These are phyloP conservation scores for Trypanosoma rangeli DNA, from an alignment of 208 protist species.

Conservation along the genomic window DNA sequence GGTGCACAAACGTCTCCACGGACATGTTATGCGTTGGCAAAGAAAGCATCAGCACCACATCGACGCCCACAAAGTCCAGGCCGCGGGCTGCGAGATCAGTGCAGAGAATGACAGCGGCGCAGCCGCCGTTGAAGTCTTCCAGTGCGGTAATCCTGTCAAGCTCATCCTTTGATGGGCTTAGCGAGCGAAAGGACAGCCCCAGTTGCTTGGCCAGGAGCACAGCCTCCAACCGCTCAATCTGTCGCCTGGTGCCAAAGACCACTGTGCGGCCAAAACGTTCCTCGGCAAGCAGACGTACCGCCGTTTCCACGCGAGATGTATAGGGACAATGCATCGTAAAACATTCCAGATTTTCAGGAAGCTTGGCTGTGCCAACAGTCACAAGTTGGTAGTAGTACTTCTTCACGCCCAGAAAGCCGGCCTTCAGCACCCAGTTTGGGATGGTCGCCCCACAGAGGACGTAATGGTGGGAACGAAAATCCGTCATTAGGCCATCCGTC, in stretches of 20 bases:
- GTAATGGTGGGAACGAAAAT: conserved; percentile 89
- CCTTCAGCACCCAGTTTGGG: conserved; percentile 91
- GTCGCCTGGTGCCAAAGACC: conserved; percentile 69
- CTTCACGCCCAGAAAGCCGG: conserved; percentile 89
- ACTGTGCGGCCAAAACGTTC: conserved; percentile 58
- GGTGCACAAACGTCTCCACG: conserved; percentile 95
- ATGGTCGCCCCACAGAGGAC: conserved; percentile 90
- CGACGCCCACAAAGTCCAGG: conserved; percentile 93
- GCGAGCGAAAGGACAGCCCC: conserved; percentile 41
- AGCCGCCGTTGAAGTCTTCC: conserved; percentile 78
- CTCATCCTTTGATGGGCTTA: conserved; percentile 57
- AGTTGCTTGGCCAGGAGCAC: conserved; percentile 19
- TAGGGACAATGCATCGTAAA: conserved; percentile 47
- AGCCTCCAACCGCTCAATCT: conserved; percentile 35
- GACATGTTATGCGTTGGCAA: conserved; percentile 80
- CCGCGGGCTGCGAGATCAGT: conserved; percentile 95
- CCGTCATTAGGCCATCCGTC: conserved; percentile 56
- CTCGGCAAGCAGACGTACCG: conserved; percentile 32
- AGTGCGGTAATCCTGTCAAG: conserved; percentile 76
- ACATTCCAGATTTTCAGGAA: conserved; percentile 70
- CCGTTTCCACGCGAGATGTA: conserved; percentile 38
- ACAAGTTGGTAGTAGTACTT: conserved; percentile 93
- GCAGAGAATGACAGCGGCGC: conserved; percentile 90
- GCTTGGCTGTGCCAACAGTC: conserved; percentile 65
- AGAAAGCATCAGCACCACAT: conserved; percentile 97